Conservation (phyloP, 371 early-diverging fungal genomes). For the Syncephalastrum racemosum region DNA sequence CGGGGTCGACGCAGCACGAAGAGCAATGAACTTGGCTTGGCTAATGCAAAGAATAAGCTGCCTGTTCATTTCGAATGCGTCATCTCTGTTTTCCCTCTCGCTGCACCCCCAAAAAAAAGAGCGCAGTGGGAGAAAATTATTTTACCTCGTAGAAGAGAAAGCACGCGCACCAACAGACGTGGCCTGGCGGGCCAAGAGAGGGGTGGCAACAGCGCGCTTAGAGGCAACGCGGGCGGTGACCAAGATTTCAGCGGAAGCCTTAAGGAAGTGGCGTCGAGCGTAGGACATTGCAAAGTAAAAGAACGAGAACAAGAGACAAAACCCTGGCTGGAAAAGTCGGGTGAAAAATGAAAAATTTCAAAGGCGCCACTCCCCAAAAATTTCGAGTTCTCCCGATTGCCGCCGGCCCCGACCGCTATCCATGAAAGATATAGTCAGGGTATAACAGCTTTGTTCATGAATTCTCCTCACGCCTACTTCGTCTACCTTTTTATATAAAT, state of each 20-base stretch:
- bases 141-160: slow-evolving; percentile 39
- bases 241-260: slow-evolving; percentile 32
- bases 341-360: no score
- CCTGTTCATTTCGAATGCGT: no score
- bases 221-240: slow-evolving; percentile 41
- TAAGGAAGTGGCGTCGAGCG: slow-evolving; percentile 50
- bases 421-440: no score
- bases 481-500: no score
- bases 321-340: slow-evolving; percentile 12
- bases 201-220: slow-evolving; percentile 19
- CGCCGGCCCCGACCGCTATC: no score
- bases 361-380: no score
- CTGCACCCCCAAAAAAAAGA: background rate
- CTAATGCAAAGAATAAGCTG: slow-evolving; percentile 13
- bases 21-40: slow-evolving; percentile 45
- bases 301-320: slow-evolving; percentile 12
- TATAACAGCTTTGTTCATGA: no score
- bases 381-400: no score
- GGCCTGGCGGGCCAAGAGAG: slow-evolving; percentile 33
- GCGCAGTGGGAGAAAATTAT: background rate
- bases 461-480: no score
- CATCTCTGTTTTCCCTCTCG: no score
- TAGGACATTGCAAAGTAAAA: slow-evolving; percentile 22
- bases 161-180: slow-evolving; percentile 27
- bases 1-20: slow-evolving; percentile 42